Conservation (phyloP, 2,329 filamentous ascomycete genomes). For the Onygenales sp. region DNA sequence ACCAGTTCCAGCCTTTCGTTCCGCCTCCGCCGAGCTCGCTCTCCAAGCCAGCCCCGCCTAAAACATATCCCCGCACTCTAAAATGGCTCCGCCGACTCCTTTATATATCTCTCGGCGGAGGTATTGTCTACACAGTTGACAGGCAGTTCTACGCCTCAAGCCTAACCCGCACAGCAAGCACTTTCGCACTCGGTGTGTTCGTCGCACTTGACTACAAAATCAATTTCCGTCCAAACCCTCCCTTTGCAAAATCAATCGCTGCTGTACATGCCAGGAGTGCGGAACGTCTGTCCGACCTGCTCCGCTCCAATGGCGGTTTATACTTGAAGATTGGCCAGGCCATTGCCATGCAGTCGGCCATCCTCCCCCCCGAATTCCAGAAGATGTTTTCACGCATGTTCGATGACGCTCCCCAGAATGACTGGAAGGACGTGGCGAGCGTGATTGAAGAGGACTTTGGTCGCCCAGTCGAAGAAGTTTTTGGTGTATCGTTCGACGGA, state of each 20-base stretch:
- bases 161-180: slow-evolving; percentile 66
- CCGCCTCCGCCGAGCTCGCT: slow-evolving; percentile 73
- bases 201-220: slow-evolving; percentile 92
- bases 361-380: slow-evolving; percentile 89
- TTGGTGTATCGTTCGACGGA: slow-evolving; percentile 73
- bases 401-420: slow-evolving; percentile 90
- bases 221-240: slow-evolving; percentile 78
- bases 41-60: slow-evolving; percentile 60
- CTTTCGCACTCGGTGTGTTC: slow-evolving; percentile 68
- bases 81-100: slow-evolving; percentile 70
- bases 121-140: slow-evolving; percentile 60
- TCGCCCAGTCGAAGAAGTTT: slow-evolving; percentile 76
- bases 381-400: slow-evolving; percentile 96
- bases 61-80: slow-evolving; percentile 58
- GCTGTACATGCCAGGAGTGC: slow-evolving; percentile 79
- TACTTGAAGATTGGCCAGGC: slow-evolving; percentile 98
- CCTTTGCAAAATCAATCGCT: slow-evolving; percentile 60
- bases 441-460: slow-evolving; percentile 86
- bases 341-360: slow-evolving; percentile 94
- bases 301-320: slow-evolving; percentile 79
- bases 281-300: slow-evolving; percentile 67
- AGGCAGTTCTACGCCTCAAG: slow-evolving; percentile 68
- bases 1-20: slow-evolving; percentile 42
- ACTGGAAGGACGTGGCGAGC: slow-evolving; percentile 73
- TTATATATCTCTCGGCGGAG: slow-evolving; percentile 50